Evolutionary conservation across 2,329 filamentous ascomycete species (phyloP).

Genomic region (Neonectria coccinea): DNA sequence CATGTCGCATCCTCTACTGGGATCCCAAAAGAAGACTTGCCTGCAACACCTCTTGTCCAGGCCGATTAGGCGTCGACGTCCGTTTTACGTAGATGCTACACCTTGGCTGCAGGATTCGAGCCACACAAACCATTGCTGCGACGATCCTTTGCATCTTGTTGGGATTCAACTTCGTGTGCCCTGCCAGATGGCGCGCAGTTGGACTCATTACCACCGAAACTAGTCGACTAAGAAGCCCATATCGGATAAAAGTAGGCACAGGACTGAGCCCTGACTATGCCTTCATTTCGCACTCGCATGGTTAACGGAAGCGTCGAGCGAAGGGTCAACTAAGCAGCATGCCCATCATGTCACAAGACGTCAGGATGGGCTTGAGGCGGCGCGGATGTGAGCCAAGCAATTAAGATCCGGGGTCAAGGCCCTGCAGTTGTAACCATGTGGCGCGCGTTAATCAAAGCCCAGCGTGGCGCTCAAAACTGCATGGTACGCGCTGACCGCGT

Average conservation of each 20-base stretch:
- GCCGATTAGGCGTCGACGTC: neutral
- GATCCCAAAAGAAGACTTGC: slow-evolving; percentile 14
- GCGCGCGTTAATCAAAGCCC: slow-evolving; percentile 19
- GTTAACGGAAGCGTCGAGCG: slow-evolving; percentile 11
- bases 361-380: slow-evolving; percentile 10
- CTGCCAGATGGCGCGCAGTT: neutral
- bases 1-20: neutral
- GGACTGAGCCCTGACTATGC: neutral
- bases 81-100: slow-evolving; percentile 8
- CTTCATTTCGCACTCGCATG: neutral
- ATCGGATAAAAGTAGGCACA: neutral
- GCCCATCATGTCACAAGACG: slow-evolving; percentile 13
- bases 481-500: slow-evolving; percentile 17
- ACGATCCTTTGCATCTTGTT: slow-evolving; percentile 14
- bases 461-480: slow-evolving; percentile 12
- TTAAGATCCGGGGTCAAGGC: slow-evolving; percentile 18
- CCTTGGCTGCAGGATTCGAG: neutral
- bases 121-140: neutral
- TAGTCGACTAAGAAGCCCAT: neutral
- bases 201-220: slow-evolving; percentile 3
- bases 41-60: neutral
- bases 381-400: slow-evolving; percentile 20
- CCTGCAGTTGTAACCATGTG: slow-evolving; percentile 14
- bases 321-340: slow-evolving; percentile 8
- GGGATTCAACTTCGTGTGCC: neutral